Percentiles rank a stretch among this genome's conserved stretches.
Evolutionary conservation across 495 filamentous ascomycete species (phyloP).

Genomic region (Saxophila tyrrhenica): DNA sequence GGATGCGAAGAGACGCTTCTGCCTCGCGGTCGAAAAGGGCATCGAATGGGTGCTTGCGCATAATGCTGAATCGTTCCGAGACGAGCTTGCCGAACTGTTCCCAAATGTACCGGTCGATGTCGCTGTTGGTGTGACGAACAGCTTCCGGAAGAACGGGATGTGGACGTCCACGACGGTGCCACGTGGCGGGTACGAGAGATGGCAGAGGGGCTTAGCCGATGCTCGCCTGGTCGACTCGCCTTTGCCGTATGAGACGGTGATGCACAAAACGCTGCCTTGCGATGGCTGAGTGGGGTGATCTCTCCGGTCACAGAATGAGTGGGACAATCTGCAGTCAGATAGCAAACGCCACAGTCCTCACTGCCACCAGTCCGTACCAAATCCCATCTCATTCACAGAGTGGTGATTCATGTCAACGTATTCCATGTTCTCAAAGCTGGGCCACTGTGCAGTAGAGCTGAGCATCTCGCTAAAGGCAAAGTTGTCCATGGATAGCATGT

Average conservation of each 20-base stretch:
- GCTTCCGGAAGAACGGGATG: slow-evolving; percentile 10
- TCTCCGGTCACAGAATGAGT: no score
- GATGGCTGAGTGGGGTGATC: no score
- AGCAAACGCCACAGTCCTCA: not conserved
- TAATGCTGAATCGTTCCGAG: slow-evolving; percentile 9
- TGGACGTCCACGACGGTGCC: slow-evolving; percentile 7
- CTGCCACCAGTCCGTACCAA: not conserved
- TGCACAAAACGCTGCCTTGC: not conserved
- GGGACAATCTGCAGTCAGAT: no score
- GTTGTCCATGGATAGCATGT: not conserved
- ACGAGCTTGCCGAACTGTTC: slow-evolving; percentile 12
- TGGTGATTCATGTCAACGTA: not conserved
- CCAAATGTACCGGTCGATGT: slow-evolving; percentile 11
- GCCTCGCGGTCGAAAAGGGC: slow-evolving; percentile 6
- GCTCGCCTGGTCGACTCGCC: slow-evolving; percentile 8
- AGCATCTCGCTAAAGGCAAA: not conserved
- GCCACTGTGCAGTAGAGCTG: not conserved
- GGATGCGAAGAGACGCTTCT: slow-evolving; percentile 11
- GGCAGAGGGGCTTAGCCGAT: slow-evolving; percentile 9
- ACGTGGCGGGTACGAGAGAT: slow-evolving; percentile 7
- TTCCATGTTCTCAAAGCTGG: not conserved
- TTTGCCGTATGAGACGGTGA: not conserved
- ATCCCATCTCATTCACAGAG: not conserved
- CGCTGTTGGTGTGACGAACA: slow-evolving; percentile 9
- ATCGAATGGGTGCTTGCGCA: slow-evolving; percentile 14